Conservation (phyloP, 805 yeast species). For the Saccharomyces paradoxus region DNA sequence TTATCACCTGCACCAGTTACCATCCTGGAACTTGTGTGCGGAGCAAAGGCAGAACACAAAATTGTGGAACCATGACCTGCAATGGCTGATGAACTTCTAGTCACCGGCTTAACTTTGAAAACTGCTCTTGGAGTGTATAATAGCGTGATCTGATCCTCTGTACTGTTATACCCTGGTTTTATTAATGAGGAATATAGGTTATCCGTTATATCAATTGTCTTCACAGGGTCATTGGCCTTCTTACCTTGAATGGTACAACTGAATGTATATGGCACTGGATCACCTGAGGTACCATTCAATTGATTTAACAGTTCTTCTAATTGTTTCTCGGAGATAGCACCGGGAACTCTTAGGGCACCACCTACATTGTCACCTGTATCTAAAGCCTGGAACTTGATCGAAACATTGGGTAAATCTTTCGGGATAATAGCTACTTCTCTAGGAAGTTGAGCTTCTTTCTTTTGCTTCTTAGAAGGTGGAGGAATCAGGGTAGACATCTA, state of each 20-base stretch:
- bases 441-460: constrained; percentile 71
- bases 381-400: constrained; percentile 83
- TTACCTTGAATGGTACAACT: constrained; percentile 48
- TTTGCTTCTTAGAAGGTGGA: constrained; percentile 86
- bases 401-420: constrained; percentile 73
- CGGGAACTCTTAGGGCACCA: constrained; percentile 84
- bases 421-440: constrained; percentile 71
- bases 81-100: constrained; percentile 85
- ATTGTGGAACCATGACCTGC: constrained; percentile 95
- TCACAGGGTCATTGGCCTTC: constrained; percentile 32
- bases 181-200: constrained; percentile 73
- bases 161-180: constrained; percentile 77
- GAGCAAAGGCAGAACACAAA: constrained; percentile 88
- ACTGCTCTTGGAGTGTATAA: constrained; percentile 93
- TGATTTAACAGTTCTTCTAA: constrained; percentile 82
- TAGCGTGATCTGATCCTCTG: constrained; percentile 87
- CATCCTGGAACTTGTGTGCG: constrained; percentile 73
- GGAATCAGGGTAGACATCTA: constrained; percentile 88
- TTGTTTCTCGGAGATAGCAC: constrained; percentile 74
- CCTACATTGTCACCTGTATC: constrained; percentile 86
- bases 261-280: constrained; percentile 85
- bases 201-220: constrained; percentile 61
- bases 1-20: constrained; percentile 95
- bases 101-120: constrained; percentile 84
- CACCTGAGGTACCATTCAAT: constrained; percentile 60